Evolutionary conservation across 2,329 filamentous ascomycete genomes (phyloP).

Genomic region (Claviceps monticola): DNA sequence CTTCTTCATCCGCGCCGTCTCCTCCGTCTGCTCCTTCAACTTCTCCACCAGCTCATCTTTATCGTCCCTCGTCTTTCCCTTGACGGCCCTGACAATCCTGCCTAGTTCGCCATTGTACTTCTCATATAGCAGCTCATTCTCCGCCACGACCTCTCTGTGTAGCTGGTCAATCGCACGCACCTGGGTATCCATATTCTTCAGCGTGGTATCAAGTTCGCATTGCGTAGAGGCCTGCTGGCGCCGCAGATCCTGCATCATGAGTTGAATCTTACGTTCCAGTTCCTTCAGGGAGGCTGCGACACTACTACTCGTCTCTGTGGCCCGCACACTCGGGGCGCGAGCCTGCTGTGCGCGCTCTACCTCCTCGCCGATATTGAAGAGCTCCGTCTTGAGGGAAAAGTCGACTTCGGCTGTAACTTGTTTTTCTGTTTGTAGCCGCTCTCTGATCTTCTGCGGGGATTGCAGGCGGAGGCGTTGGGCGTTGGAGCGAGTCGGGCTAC

Average conservation of each 20-base stretch:
- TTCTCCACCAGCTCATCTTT: constrained; percentile 63
- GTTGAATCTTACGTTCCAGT: constrained; percentile 54
- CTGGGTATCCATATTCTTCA: constrained; percentile 64
- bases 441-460: constrained; percentile 62
- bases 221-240: constrained; percentile 50
- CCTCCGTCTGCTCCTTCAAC: constrained; percentile 62
- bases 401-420: constrained; percentile 58
- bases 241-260: constrained; percentile 42
- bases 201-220: constrained; percentile 54
- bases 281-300: constrained; percentile 40
- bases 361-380: constrained; percentile 70
- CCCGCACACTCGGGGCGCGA: constrained; percentile 12
- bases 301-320: constrained; percentile 12
- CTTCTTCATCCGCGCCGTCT: constrained; percentile 63
- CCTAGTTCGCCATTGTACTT: constrained; percentile 84
- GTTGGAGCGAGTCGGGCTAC: constrained; percentile 18
- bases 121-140: constrained; percentile 87
- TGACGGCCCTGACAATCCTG: constrained; percentile 65
- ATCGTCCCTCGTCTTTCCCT: constrained; percentile 58
- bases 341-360: constrained; percentile 44
- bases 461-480: constrained; percentile 50
- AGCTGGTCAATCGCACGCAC: constrained; percentile 74
- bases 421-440: constrained; percentile 74
- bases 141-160: constrained; percentile 73
- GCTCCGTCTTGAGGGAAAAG: constrained; percentile 55